Evolutionary conservation across 768 basidiomycete species (phyloP).

Genomic region (Collybia sp.): DNA sequence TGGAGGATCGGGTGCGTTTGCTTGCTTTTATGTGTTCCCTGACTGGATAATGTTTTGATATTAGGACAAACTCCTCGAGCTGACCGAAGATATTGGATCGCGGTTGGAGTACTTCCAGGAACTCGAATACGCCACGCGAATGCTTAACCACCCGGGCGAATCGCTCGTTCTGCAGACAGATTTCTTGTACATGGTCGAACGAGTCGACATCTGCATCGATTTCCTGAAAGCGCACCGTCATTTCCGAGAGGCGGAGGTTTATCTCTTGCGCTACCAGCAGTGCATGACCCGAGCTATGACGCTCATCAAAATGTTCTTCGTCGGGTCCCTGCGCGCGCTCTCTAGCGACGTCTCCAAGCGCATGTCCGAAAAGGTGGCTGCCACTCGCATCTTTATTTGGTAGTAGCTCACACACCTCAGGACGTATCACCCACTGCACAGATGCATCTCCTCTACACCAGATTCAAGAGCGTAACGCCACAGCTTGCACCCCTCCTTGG

Average conservation of each 20-base stretch:
- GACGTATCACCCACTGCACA: constrained; percentile 78
- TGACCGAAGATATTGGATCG: constrained; percentile 78
- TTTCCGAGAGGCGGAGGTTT: constrained; percentile 89
- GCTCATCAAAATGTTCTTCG: constrained; percentile 95
- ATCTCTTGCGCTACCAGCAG: constrained; percentile 95
- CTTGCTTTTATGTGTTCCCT: background rate
- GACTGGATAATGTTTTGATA: constrained; percentile 2
- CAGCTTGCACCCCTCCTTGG: constrained; percentile 74
- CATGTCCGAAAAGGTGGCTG: constrained; percentile 64
- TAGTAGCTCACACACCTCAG: constrained; percentile 25
- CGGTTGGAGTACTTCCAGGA: constrained; percentile 93
- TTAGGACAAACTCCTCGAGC: constrained; percentile 71
- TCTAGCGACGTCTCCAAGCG: constrained; percentile 74
- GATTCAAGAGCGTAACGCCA: constrained; percentile 70
- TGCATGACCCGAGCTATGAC: constrained; percentile 99
- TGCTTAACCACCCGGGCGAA: constrained; percentile 93
- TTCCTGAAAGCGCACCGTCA: constrained; percentile 84
- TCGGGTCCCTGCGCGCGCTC: constrained; percentile 76
- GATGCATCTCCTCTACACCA: constrained; percentile 83
- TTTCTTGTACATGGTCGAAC: constrained; percentile 94
- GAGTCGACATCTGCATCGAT: constrained; percentile 91
- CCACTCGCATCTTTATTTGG: background rate
- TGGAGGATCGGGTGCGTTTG: constrained; percentile 79
- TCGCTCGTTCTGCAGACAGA: constrained; percentile 86
- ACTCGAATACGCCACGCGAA: constrained; percentile 86